These are phyloP conservation scores for Aspergillus floridensis DNA, from an alignment of 2,329 filamentous ascomycete species.

Conservation along the genomic window DNA sequence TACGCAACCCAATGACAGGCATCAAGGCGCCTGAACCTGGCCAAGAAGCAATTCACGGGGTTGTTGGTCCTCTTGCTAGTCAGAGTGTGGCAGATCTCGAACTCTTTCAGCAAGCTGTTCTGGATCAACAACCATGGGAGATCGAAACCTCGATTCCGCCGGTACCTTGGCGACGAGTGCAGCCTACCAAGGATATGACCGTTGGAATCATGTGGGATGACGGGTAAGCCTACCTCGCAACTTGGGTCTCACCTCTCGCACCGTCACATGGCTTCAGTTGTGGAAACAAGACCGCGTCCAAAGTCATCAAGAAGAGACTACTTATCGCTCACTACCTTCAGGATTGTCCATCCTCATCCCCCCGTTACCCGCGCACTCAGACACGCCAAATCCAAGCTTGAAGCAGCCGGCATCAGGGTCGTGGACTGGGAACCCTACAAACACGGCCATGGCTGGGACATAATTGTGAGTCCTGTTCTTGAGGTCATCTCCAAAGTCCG, in stretches of 20 bases:
- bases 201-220: conserved; percentile 66
- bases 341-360: conserved; percentile 60
- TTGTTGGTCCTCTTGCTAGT: conserved; percentile 30
- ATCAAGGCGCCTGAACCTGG: conserved; percentile 29
- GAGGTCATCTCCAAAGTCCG: neutral
- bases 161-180: conserved; percentile 40
- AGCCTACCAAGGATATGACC: conserved; percentile 25
- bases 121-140: conserved; percentile 44
- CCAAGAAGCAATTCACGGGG: conserved; percentile 40
- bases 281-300: neutral
- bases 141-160: conserved; percentile 42
- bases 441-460: conserved; percentile 34
- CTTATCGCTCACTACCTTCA: conserved; percentile 31
- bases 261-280: neutral
- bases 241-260: too few relatives aligned
- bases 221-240: conserved; percentile 32
- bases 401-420: conserved; percentile 48
- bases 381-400: conserved; percentile 24
- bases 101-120: conserved; percentile 39
- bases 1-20: conserved; percentile 32
- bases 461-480: conserved; percentile 27
- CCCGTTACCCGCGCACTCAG: conserved; percentile 52
- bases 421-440: conserved; percentile 37
- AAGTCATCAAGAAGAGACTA: neutral
- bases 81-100: conserved; percentile 33